Percentiles rank a stretch among this genome's conserved stretches.
These are phyloP conservation scores for Phytopythium aichiense DNA, from an alignment of 352 stramenopile species.

Conservation along the genomic window DNA sequence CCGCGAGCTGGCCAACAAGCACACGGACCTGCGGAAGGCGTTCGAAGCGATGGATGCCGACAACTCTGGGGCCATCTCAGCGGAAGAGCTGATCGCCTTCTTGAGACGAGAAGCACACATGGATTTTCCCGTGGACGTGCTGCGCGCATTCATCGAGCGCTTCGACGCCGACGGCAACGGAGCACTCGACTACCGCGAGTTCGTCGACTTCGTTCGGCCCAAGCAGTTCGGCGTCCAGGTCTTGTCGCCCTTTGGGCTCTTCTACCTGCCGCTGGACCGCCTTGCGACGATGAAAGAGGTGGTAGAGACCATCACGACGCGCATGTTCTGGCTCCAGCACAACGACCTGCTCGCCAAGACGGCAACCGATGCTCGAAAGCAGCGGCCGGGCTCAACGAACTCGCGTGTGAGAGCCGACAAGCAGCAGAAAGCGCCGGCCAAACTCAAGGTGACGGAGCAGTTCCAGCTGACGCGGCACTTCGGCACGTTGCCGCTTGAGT, in stretches of 20 bases:
- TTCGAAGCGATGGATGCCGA: conserved; percentile 34
- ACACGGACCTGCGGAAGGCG: conserved; percentile 20
- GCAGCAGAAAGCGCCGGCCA: conserved; percentile 3
- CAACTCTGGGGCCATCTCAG: conserved; percentile 24
- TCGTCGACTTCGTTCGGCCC: conserved; percentile 34
- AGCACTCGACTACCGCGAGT: conserved; percentile 40
- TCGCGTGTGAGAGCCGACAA: background rate
- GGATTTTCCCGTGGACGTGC: conserved; percentile 22
- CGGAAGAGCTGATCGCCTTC: conserved; percentile 29
- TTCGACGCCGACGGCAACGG: conserved; percentile 46
- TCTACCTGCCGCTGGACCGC: conserved; percentile 26
- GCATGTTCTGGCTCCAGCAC: conserved; percentile 59
- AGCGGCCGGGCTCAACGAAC: background rate
- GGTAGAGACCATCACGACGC: conserved; percentile 34
- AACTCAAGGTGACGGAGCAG: conserved; percentile 32
- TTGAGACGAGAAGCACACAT: conserved; percentile 24
- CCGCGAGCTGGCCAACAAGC: conserved; percentile 19
- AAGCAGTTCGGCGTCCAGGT: conserved; percentile 43
- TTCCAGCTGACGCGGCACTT: conserved; percentile 37
- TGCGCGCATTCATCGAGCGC: conserved; percentile 36
- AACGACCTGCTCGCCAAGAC: conserved; percentile 31
- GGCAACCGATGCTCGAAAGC: background rate
- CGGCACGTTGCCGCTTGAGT: conserved; percentile 22
- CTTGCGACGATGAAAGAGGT: conserved; percentile 23
- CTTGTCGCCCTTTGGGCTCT: conserved; percentile 43